These are phyloP conservation scores for Candida insectorum DNA, from an alignment of 805 yeast species.

Conservation along the genomic window DNA sequence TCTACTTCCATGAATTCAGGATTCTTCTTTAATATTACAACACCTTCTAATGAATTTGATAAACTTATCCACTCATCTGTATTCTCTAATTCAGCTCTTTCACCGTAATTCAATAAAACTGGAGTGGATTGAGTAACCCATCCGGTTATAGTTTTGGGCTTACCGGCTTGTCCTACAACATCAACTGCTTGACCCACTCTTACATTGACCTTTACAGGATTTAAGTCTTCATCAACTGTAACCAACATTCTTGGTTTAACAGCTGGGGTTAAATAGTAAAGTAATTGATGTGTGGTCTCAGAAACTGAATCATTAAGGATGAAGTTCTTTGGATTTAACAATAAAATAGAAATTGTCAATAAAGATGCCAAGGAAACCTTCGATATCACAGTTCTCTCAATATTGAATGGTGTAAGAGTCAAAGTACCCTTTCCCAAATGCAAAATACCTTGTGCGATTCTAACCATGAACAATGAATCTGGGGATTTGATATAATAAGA, in stretches of 20 bases:
- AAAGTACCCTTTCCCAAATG: slow-evolving; percentile 96
- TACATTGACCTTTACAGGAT: slow-evolving; percentile 92
- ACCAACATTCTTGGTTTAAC: slow-evolving; percentile 90
- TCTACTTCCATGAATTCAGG: slow-evolving; percentile 76
- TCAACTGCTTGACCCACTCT: slow-evolving; percentile 99
- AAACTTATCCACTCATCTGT: slow-evolving; percentile 81
- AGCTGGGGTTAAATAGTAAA: slow-evolving; percentile 83
- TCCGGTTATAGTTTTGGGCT: slow-evolving; percentile 97
- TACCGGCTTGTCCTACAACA: slow-evolving; percentile 98
- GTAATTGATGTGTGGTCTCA: slow-evolving; percentile 63
- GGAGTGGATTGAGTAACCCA: slow-evolving; percentile 99
- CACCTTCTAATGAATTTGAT: slow-evolving; percentile 82
- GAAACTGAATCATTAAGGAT: slow-evolving; percentile 59
- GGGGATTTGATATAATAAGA: slow-evolving; percentile 88
- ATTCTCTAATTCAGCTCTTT: slow-evolving; percentile 93
- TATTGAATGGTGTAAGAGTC: slow-evolving; percentile 83
- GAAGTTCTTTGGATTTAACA: slow-evolving; percentile 82
- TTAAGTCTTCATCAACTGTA: slow-evolving; percentile 86
- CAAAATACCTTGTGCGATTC: slow-evolving; percentile 92
- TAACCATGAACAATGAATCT: slow-evolving; percentile 85
- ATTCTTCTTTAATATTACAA: slow-evolving; percentile 87
- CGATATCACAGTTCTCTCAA: slow-evolving; percentile 81
- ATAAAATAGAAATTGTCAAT: slow-evolving; percentile 76
- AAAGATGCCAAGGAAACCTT: slow-evolving; percentile 89
- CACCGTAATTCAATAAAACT: slow-evolving; percentile 88